Conservation (phyloP, 2,329 filamentous ascomycete species). For the Pseudocercospora pini-densiflorae region DNA sequence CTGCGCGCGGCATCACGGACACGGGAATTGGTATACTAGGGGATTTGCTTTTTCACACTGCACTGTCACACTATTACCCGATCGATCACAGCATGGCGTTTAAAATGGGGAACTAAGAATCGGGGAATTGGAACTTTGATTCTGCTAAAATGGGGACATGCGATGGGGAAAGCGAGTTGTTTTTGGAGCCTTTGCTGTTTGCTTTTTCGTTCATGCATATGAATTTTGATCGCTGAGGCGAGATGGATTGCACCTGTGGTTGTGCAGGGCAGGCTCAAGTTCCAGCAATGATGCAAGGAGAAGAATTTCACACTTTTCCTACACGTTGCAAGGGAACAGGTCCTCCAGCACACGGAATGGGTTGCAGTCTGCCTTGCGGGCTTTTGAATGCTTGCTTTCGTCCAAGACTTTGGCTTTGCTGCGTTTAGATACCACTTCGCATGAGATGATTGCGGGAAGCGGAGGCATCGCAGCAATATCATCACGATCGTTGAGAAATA, state of each 20-base stretch:
- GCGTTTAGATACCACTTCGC: constrained; percentile 12
- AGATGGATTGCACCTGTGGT: background rate
- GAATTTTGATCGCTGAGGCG: background rate
- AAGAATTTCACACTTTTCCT: background rate
- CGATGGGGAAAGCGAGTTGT: constrained; percentile 1
- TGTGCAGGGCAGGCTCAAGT: background rate
- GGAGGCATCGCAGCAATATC: constrained; percentile 4
- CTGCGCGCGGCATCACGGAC: constrained; percentile 14
- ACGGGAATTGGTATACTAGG: constrained; percentile 8
- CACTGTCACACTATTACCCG: constrained; percentile 8
- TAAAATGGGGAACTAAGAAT: constrained; percentile 5
- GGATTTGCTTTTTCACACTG: constrained; percentile 8
- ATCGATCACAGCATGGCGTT: constrained; percentile 14
- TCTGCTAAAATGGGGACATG: constrained; percentile 11
- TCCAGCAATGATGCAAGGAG: background rate
- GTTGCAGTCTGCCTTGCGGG: background rate
- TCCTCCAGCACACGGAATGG: background rate
- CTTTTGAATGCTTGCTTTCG: constrained; percentile 6
- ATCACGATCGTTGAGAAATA: constrained; percentile 5
- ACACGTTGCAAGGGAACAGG: background rate
- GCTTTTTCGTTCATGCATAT: constrained; percentile 12
- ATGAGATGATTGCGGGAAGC: constrained; percentile 7
- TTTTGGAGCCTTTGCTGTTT: background rate
- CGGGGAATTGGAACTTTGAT: constrained; percentile 3
- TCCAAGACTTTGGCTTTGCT: constrained; percentile 4